Percentiles rank a stretch among this genome's conserved stretches.
Conservation (phyloP, 306 rosid genomes). For the Corylus americana region DNA sequence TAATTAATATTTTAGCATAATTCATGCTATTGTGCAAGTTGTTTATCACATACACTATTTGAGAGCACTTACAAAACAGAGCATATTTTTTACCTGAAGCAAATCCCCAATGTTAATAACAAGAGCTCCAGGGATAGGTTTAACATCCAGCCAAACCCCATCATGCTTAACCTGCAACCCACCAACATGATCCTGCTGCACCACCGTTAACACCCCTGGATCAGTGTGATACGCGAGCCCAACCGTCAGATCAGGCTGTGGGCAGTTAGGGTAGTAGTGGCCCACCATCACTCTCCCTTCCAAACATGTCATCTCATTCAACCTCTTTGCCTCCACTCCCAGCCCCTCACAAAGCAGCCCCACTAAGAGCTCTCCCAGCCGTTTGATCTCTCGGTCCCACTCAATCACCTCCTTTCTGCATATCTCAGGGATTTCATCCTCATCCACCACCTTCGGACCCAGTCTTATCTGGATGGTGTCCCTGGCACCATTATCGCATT, state of each 20-base stretch:
- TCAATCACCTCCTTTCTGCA: constrained; percentile 46
- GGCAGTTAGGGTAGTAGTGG: constrained; percentile 56
- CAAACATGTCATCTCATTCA: constrained; percentile 25
- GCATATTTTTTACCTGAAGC: constrained; percentile 54
- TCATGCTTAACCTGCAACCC: constrained; percentile 70
- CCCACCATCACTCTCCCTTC: constrained; percentile 42
- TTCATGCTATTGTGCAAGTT: no score
- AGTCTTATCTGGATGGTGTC: constrained; percentile 27
- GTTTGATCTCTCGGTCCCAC: constrained; percentile 52
- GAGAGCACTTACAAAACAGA: no score
- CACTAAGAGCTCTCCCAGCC: constrained; percentile 41
- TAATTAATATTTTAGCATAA: no score
- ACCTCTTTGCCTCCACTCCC: constrained; percentile 37
- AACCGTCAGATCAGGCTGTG: constrained; percentile 57
- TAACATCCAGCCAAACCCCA: constrained; percentile 69
- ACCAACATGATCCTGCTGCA: constrained; percentile 77
- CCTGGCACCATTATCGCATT: not conserved
- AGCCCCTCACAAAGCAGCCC: constrained; percentile 49
- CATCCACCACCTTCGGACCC: constrained; percentile 32
- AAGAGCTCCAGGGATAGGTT: constrained; percentile 65
- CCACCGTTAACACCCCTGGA: constrained; percentile 62
- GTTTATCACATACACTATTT: no score
- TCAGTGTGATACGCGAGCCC: constrained; percentile 78
- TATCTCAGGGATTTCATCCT: constrained; percentile 47
- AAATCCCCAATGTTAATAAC: constrained; percentile 81